Evolutionary conservation across 805 yeast species (phyloP).

Genomic region (Debaryomyces tyrocola): DNA sequence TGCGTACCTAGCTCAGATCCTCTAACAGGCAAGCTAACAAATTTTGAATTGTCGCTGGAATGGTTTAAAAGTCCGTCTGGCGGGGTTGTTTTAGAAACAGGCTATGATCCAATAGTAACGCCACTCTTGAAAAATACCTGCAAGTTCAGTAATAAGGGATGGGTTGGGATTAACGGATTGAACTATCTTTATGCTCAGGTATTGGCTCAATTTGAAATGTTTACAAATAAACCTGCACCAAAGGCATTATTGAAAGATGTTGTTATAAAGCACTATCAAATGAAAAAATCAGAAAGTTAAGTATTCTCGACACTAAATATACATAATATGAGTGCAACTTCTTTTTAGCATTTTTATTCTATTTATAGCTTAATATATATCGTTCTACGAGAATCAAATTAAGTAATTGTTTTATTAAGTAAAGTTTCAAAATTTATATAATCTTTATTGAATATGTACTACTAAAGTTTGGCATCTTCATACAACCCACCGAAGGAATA

Average conservation of each 20-base stretch:
- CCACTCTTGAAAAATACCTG: conserved; percentile 6
- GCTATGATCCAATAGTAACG: conserved; percentile 11
- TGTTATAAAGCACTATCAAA: not conserved
- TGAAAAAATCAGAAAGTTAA: not conserved
- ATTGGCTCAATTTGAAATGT: conserved; percentile 16
- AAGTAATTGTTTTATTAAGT: too few species aligned
- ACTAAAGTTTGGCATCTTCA: conserved; percentile 6
- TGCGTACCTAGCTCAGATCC: conserved; percentile 11
- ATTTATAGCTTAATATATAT: too few species aligned
- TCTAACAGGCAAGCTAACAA: conserved; percentile 2
- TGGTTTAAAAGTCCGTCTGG: conserved; percentile 16
- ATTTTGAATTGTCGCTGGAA: conserved; percentile 5
- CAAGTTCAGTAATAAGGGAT: conserved; percentile 8
- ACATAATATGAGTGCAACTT: too few species aligned
- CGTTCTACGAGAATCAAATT: too few species aligned
- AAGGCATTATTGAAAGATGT: conserved; percentile 9
- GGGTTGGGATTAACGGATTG: conserved; percentile 14
- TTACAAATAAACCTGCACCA: conserved; percentile 16
- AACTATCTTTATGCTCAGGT: conserved; percentile 14
- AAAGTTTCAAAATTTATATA: not conserved
- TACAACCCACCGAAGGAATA: conserved; percentile 6
- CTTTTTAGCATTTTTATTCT: too few species aligned
- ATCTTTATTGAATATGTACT: not conserved
- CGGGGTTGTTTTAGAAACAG: conserved; percentile 14
- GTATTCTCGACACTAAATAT: too few species aligned